Evolutionary conservation across 768 basidiomycete genomes (phyloP), one percentile per base, ranked within the genome.

Genomic region (Lepiota brunneoincarnata): DNA sequence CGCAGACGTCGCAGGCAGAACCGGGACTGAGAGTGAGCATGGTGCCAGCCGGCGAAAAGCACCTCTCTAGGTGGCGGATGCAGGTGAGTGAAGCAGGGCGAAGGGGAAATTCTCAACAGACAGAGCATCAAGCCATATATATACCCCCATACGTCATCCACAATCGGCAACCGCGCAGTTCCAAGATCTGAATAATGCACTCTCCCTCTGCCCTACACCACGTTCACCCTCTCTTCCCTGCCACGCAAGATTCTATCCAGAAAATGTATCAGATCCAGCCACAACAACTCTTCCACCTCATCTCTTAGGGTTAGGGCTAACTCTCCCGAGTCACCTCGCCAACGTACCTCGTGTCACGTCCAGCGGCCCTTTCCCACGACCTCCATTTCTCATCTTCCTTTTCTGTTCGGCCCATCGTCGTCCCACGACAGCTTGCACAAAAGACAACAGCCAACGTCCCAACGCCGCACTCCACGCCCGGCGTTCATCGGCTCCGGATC

Each of bases 1-100:
- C 89, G 77, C 89, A 91, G 66, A 91, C 89, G 79, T 91, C 89
- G 84, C 89, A 91, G 69, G 84, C 78, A 69, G 86, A 90, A 72
- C 87, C 87, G 70, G 87, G 82, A 75, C 75, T 79, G 66, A 91
- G 86, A 69, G 89, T 87, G 75, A 91, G 82, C 89, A 91, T 91
- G 64, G 66, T 70, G 69, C 69, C 72, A 67, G 72, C 72, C 71
- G 69, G 73, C 68, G 67, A 66, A 70, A 67, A 66, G 67, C 69
- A 72, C 72, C 71, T 64, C 69, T 50, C 49, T 40, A 39, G 69
- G 67, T 67, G 72, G 69, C 63, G 68, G 69, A 67, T 65, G 69
- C 65, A 68, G 62, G 63, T 65, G 69, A 64, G 61, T 38, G 47
- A 43, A 69, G 62, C 68, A 76, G 73, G 73, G 75, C 72, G 69